Evolutionary conservation across 345 rosid genomes (phyloP), one percentile per base, ranked within the genome.

Genomic region (Clarkia xantiana): DNA sequence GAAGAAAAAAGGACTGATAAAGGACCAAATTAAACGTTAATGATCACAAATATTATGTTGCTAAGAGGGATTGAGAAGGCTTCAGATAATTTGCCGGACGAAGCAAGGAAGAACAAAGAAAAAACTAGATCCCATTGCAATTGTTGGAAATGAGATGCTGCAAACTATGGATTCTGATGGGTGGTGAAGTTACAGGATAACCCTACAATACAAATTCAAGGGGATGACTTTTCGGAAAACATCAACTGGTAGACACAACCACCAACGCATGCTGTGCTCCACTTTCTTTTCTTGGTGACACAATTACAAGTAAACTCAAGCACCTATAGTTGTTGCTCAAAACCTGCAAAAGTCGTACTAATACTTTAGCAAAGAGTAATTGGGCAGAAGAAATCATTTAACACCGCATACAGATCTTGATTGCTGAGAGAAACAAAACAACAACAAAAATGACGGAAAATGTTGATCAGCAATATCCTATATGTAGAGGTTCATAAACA

Each of bases 151-250:
- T 34, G 38, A 49, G n/a, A 43, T 3, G 13, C 49, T 57, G 42
- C 58, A 45, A 45, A 47, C 42, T 13, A 40, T 50, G 15, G 18
- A 18, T 11, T 18, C 10, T 40, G 6, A 54, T 43, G 46, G 51
- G 22, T 56, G 48, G 2, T 38, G 50, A 59, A 25, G 42, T 70
- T 79, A 87, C 62, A 84, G 82, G 71, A 87, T 87, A 64, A 87
- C 91, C 65, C 84, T 77, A 79, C 94, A 87, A 61, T 81, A 77
- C 6, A 87, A 71, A 69, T 81, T 83, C 77, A 81, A 64, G 54
- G 60, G 59, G 55, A 72, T 63, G 54, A 76, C 79, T 69, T 71
- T 81, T 51, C 77, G 77, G 54, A 64, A 70, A 49, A 75, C 70
- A 49, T 72, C 81, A 68, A 80, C 72, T 42, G 71, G 67, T 34